A percentile compares a stretch with the other conserved stretches of the same genome.
phyloP scores from a whole-genome alignment of 495 filamentous ascomycete species.

The Jackrogersella minutella region DNA sequence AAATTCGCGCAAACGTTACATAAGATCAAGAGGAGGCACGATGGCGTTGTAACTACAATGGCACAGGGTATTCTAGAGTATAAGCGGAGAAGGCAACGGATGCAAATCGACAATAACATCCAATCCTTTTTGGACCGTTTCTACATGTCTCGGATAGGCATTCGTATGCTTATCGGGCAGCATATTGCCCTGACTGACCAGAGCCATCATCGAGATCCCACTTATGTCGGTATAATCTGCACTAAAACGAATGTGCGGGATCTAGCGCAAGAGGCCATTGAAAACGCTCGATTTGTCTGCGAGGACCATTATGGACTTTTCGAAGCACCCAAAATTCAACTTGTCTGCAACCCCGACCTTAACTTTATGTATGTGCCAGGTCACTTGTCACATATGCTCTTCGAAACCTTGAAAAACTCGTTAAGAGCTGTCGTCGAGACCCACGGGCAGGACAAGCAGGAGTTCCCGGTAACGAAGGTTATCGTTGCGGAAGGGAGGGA shows the following conservation, averaged over 20 bases:
- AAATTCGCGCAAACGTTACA: conserved; percentile 85
- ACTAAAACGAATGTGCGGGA: conserved; percentile 98
- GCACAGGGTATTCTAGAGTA: conserved; percentile 98
- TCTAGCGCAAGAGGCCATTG: conserved; percentile 94
- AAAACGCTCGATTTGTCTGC: conserved; percentile 97
- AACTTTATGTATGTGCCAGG: conserved; percentile 99
- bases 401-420: conserved; percentile 98
- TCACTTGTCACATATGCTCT: conserved; percentile 98
- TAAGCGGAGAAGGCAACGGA: conserved; percentile 93
- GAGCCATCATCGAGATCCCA: conserved; percentile 82
- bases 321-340: conserved; percentile 94
- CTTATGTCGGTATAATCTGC: conserved; percentile 98
- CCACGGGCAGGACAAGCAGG: conserved; percentile 91
- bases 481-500: conserved; percentile 97
- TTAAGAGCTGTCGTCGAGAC: conserved; percentile 95
- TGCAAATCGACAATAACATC: conserved; percentile 98
- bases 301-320: conserved; percentile 99
- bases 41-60: conserved; percentile 93
- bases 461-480: conserved; percentile 95
- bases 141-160: conserved; percentile 99
- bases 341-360: conserved; percentile 90
- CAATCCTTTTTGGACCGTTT: conserved; percentile 97
- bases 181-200: conserved; percentile 97
- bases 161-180: conserved; percentile 98
- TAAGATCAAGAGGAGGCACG: conserved; percentile 93